phyloP scores from a whole-genome alignment of 345 rosid species.

The Ceriops tagal region DNA sequence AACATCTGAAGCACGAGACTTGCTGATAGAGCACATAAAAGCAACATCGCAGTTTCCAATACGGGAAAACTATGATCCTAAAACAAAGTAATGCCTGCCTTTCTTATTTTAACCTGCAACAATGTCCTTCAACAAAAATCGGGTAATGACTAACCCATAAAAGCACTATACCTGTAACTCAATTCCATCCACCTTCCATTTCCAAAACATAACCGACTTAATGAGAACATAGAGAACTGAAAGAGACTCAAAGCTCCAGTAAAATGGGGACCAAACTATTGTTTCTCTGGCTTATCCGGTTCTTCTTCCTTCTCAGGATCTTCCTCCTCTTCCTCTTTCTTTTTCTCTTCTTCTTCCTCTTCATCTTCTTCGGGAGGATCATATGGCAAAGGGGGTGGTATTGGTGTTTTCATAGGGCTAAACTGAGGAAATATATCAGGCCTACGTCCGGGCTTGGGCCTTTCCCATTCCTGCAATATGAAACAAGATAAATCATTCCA shows the following conservation, averaged over 20 bases:
- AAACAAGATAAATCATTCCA: slow-evolving; percentile 12
- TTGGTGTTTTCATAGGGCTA: slow-evolving; percentile 78
- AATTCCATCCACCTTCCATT: slow-evolving; percentile 11
- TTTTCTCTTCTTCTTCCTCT: slow-evolving; percentile 59
- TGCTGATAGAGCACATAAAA: neutral
- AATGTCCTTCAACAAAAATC: slow-evolving; percentile 6
- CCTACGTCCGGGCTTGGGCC: slow-evolving; percentile 72
- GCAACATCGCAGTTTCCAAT: slow-evolving; percentile 2
- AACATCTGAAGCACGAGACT: neutral
- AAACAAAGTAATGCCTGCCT: slow-evolving; percentile 3
- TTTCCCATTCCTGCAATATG: slow-evolving; percentile 62
- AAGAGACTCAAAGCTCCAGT: slow-evolving; percentile 9
- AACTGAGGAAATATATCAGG: slow-evolving; percentile 72
- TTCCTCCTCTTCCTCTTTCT: slow-evolving; percentile 51
- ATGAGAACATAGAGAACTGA: slow-evolving; percentile 23
- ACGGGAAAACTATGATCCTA: neutral
- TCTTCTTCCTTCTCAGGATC: slow-evolving; percentile 55
- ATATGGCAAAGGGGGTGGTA: slow-evolving; percentile 66
- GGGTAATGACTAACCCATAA: neutral
- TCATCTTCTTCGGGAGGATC: slow-evolving; percentile 79
- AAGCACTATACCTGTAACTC: slow-evolving; percentile 10
- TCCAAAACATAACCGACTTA: neutral
- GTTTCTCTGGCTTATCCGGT: slow-evolving; percentile 28
- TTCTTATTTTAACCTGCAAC: slow-evolving; percentile 8
- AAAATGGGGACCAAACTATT: slow-evolving; percentile 15